Conservation (phyloP, 2,329 filamentous ascomycete genomes). For the Penicillium sp. region DNA sequence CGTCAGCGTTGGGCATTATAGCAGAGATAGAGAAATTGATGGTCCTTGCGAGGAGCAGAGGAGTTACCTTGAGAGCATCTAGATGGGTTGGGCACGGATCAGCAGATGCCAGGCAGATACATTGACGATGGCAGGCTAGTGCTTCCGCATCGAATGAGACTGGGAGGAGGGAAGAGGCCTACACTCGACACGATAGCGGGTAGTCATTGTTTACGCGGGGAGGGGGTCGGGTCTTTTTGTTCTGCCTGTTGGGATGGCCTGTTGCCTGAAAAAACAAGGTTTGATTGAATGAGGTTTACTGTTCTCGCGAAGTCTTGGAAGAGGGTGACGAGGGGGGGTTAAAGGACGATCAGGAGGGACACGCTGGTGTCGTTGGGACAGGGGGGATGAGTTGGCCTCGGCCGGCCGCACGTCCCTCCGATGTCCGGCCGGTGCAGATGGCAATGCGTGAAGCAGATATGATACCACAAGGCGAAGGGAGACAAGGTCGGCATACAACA, state of each 20-base stretch:
- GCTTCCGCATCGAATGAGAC: neutral
- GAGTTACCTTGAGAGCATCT: constrained; percentile 60
- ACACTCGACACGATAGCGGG: constrained; percentile 62
- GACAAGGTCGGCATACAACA: no score
- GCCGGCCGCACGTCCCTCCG: constrained; percentile 1
- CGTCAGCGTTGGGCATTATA: constrained; percentile 40
- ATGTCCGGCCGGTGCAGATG: neutral
- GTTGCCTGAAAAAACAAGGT: neutral
- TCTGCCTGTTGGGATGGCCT: constrained; percentile 3
- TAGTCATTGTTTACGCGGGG: constrained; percentile 35
- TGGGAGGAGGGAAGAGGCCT: constrained; percentile 29
- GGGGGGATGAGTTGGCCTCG: neutral
- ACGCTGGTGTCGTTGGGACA: neutral
- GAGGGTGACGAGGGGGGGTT: neutral
- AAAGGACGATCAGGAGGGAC: no score
- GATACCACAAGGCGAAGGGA: no score
- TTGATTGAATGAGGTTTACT: neutral
- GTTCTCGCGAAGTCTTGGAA: neutral
- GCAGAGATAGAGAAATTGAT: neutral
- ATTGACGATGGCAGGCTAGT: neutral
- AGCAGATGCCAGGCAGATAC: constrained; percentile 4
- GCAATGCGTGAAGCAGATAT: no score
- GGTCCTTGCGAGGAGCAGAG: neutral
- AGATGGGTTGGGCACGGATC: constrained; percentile 6
- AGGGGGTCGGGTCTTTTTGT: neutral